Base-by-base conservation (phyloP, 768 basidiomycete species). In the Naganishia kalamii region DNA sequence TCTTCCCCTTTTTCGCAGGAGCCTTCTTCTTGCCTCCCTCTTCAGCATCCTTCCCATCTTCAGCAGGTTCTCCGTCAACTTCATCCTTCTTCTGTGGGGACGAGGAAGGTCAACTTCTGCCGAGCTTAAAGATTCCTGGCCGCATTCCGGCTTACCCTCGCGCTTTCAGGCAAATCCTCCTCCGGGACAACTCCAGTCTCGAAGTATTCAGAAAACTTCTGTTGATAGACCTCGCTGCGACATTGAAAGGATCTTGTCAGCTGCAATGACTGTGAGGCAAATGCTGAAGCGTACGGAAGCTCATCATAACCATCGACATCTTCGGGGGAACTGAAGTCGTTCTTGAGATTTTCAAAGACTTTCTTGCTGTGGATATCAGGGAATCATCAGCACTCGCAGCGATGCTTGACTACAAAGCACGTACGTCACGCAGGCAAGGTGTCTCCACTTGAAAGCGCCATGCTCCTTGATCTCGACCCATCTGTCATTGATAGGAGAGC, bases 281-380 rank as follows among this genome's bases (percentile, higher is more conserved):
- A 4, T 6, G 21, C 25, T 35, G 2, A 33, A 15, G 27, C 63
- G 54, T 27, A 64, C 63, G 63, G 37, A 12, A 64, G 43, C 43
- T 64, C 63, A 21, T 64, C 63, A 44, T 44, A 64, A 17, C 63
- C 63, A 40, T 64, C 63, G 4, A 64, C 40, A 17, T 64, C 51
- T 37, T 29, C 41, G 27, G 63, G 40, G 10, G 50, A 30, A 40
- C 13, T 12, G 30, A 64, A 52, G 17, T 64, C 63, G 8, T 32
- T 50, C 63, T 64, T 64, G 37, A 64, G n/a, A 48, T 64, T 54
- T n/a, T 52, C 35, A 27, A 63, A 35, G n/a, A 64, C 63, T 23
- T 41, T 64, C 13, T 51, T 51, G 19, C 63, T 54, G 50, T 2
- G 23, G 35, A 25, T 21, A 33, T 40, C 43, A 13, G 46, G 10